Evolutionary conservation across 2,329 filamentous ascomycete genomes (phyloP), one percentile per base, ranked within the genome.

Genomic region (Cercospora sp.): DNA sequence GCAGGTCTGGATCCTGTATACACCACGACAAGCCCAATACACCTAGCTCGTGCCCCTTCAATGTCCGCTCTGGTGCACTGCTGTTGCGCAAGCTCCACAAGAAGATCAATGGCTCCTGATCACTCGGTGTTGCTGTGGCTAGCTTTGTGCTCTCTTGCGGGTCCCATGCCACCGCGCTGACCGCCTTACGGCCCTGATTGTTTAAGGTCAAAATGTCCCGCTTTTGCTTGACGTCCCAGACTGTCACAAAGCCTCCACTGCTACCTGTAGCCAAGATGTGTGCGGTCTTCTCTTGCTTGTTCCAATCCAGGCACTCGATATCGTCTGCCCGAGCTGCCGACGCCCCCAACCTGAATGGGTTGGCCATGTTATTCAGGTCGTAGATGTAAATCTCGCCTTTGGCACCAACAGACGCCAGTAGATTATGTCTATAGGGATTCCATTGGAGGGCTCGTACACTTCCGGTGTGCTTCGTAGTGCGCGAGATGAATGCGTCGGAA

Each of bases 141-240:
- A 99, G 88, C 84, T 95, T 96, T 0, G 96, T 99, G 57, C 94
- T 86, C 78, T 89, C 94, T 76, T 95, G 92, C 0, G 95, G 96
- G 76, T 99, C 95, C 95, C 95, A 99, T 12, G 94, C 94, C 74
- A 99, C 93, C 68, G 96, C 90, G 80, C 94, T 97, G 76, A 98
- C 93, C 64, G 94, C 87, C 82, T 97, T 99, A 71, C 95, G 89
- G 77, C 92, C 95, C 72, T 85, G 84, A 78, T 92, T 91, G 84
- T 97, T 99, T 72, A 99, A 85, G 40, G 94, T 97, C 80, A 99
- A 84, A 65, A 94, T 97, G 74, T 97, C 93, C 83, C 97, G 97
- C 87, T 97, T 98, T 12, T 92, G 93, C 84, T 97, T 97, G 72
- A 98, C 86, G 82, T 99, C 95, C 95, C 95, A 99, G 18, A 99